Conservation (phyloP, 2,329 filamentous ascomycete species). For the Allantophomopsis lycopodina region DNA sequence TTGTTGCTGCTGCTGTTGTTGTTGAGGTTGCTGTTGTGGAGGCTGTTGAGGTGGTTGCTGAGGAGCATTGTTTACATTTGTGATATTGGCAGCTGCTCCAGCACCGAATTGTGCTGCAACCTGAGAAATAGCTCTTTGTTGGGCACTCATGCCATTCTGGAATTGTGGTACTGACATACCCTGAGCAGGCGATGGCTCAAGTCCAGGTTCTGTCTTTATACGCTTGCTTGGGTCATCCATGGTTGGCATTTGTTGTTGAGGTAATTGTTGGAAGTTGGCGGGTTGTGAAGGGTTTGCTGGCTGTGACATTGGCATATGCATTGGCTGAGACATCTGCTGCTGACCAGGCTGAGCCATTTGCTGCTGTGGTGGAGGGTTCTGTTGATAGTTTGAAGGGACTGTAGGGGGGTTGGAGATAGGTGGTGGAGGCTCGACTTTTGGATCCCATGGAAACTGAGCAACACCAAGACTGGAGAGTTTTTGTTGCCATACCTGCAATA, state of each 20-base stretch:
- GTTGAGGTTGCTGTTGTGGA: conserved; percentile 18
- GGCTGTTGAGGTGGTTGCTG: conserved; percentile 17
- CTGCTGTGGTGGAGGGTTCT: conserved; percentile 10
- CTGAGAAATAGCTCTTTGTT: conserved; percentile 40
- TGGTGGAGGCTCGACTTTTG: conserved; percentile 9
- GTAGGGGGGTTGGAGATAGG: conserved; percentile 14
- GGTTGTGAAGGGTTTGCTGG: conserved; percentile 2
- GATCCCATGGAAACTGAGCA: conserved; percentile 68
- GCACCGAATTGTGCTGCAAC: conserved; percentile 46
- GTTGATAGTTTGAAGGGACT: conserved; percentile 18
- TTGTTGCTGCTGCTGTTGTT: conserved; percentile 4
- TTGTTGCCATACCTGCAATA: conserved; percentile 73
- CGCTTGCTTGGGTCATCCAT: conserved; percentile 11
- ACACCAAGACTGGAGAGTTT: conserved; percentile 78
- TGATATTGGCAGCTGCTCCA: conserved; percentile 52
- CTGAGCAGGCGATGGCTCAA: conserved; percentile 10
- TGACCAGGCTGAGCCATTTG: conserved; percentile 5
- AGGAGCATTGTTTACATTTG: conserved; percentile 32
- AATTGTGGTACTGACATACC: conserved; percentile 10
- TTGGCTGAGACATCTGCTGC: conserved; percentile 7
- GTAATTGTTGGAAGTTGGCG: conserved; percentile 2
- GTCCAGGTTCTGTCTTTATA: conserved; percentile 29
- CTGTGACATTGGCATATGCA: conserved; percentile 6
- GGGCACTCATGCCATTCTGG: conserved; percentile 22
- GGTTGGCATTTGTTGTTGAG: conserved; percentile 2